Percentiles rank a stretch among this genome's conserved stretches.
Evolutionary conservation across 73 alveolate genomes (phyloP).

Genomic region (Tetrahymena borealis): DNA sequence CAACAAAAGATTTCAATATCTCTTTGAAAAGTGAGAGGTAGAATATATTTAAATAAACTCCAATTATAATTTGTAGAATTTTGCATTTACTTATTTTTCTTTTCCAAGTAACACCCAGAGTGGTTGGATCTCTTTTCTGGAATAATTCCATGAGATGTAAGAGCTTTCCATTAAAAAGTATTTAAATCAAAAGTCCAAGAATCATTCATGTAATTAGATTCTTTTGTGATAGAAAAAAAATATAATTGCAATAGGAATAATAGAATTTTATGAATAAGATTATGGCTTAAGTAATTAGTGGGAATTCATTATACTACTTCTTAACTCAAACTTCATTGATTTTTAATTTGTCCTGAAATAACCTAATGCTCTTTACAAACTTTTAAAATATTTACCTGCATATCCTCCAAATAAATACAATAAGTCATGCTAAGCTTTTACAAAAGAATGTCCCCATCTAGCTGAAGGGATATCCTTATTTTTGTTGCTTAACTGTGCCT

Average conservation of each 20-base stretch:
- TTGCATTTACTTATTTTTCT: not conserved
- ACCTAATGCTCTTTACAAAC: too few species aligned
- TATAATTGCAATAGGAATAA: not conserved
- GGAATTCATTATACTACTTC: too few species aligned
- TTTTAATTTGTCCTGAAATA: too few species aligned
- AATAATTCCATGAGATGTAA: not conserved
- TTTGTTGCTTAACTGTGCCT: not conserved
- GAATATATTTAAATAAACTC: too few species aligned
- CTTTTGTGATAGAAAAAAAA: not conserved
- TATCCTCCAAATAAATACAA: not conserved
- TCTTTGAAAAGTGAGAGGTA: too few species aligned
- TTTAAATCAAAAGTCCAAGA: not conserved
- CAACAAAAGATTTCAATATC: not conserved
- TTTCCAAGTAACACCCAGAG: not conserved
- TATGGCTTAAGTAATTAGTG: too few species aligned
- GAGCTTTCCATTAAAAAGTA: not conserved
- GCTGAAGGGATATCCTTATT: not conserved
- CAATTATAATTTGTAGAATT: too few species aligned
- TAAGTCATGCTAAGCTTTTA: not conserved
- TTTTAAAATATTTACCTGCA: not conserved
- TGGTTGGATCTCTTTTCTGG: not conserved
- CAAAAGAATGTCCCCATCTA: not conserved
- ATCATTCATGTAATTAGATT: not conserved
- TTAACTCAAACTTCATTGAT: too few species aligned
- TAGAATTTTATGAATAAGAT: too few species aligned